A percentile compares a stretch with the other conserved stretches of the same genome.
phyloP scores from a whole-genome alignment of 805 yeast species.

The Blastobotrys muscicola region DNA sequence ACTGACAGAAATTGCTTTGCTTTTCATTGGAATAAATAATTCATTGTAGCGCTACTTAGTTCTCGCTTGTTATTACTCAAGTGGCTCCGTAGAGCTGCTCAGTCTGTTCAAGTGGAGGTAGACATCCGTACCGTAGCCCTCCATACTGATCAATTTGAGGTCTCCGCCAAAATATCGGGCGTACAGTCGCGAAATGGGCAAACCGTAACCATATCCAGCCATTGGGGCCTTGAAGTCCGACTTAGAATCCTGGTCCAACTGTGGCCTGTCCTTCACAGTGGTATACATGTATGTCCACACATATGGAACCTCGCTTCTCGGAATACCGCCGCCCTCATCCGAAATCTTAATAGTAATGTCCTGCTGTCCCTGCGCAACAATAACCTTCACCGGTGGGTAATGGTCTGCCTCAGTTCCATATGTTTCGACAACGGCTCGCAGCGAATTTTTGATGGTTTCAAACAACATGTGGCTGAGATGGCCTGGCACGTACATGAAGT shows the following conservation, averaged over 20 bases:
- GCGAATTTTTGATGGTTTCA: conserved; percentile 77
- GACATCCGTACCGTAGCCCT: conserved; percentile 90
- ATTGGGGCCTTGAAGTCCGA: conserved; percentile 76
- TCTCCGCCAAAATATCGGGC: conserved; percentile 91
- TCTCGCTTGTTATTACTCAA: conserved; percentile 20
- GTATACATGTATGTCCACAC: conserved; percentile 91
- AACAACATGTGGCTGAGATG: conserved; percentile 86
- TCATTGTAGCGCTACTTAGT: neutral
- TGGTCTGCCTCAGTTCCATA: conserved; percentile 57
- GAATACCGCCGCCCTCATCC: conserved; percentile 92
- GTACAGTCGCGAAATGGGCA: conserved; percentile 76
- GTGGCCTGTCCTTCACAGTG: conserved; percentile 67
- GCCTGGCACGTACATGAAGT: conserved; percentile 88
- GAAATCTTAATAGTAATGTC: conserved; percentile 85
- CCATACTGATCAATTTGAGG: conserved; percentile 78
- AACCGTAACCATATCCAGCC: conserved; percentile 91
- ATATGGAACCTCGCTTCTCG: conserved; percentile 71
- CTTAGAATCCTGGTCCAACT: conserved; percentile 50
- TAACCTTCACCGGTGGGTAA: conserved; percentile 78
- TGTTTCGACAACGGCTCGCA: conserved; percentile 82
- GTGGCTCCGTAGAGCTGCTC: conserved; percentile 62
- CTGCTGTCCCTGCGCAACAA: conserved; percentile 81
- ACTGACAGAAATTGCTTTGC: neutral
- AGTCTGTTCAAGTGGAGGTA: conserved; percentile 77
- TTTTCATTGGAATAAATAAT: neutral